phyloP scores from a whole-genome alignment of 1,139 yeast genomes.

The Yarrowia galli region DNA sequence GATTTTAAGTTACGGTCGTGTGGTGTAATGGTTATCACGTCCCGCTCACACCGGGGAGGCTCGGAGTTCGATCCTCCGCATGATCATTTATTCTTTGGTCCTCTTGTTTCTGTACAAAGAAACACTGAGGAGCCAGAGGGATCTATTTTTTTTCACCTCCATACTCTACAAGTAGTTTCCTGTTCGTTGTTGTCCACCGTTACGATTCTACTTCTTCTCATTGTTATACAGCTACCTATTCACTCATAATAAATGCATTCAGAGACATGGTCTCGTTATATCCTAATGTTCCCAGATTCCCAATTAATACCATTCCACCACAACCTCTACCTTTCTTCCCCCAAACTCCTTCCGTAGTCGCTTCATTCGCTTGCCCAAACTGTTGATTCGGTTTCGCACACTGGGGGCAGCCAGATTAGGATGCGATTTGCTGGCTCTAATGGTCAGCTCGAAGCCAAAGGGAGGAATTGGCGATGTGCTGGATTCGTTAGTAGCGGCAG shows the following conservation, averaged over 20 bases:
- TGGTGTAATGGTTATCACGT: conserved; percentile 39
- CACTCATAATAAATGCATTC: conserved; percentile 29
- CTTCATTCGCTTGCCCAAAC: conserved; percentile 48
- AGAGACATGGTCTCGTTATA: conserved; percentile 29
- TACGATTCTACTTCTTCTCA: too few species aligned
- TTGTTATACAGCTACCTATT: background rate
- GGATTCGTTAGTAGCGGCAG: conserved; percentile 20
- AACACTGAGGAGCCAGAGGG: too few species aligned
- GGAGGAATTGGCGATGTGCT: conserved; percentile 15
- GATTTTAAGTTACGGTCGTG: conserved; percentile 24
- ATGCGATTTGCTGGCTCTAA: conserved; percentile 44
- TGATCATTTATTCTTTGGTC: background rate
- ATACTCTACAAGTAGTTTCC: too few species aligned
- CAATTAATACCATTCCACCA: conserved; percentile 44
- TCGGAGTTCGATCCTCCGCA: conserved; percentile 37
- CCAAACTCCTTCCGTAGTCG: conserved; percentile 48
- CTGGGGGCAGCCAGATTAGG: conserved; percentile 47
- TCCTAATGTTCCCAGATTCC: conserved; percentile 14
- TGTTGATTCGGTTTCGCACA: conserved; percentile 46
- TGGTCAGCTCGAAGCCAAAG: conserved; percentile 45
- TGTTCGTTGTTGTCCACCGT: too few species aligned
- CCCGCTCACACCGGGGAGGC: conserved; percentile 39
- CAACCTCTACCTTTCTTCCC: conserved; percentile 44
- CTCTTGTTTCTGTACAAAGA: too few species aligned
- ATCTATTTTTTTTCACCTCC: background rate